Evolutionary conservation across 164 flowering plant genomes (phyloP), one percentile per base, ranked within the genome.

Genomic region (Pachysandra terminalis): DNA sequence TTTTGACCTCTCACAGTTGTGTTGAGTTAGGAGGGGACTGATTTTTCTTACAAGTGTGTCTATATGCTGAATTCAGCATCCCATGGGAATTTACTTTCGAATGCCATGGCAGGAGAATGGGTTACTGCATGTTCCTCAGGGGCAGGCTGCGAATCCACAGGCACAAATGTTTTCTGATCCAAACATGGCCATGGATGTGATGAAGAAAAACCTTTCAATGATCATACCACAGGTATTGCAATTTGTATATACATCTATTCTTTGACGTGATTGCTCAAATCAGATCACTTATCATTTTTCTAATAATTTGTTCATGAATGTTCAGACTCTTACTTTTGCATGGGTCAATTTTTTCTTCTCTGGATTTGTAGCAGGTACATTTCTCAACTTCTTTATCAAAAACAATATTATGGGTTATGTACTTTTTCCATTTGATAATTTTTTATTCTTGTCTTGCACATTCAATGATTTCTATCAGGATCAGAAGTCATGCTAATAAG

Each of bases 181-280:
- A n/a, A 95, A 95, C 74, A 92, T 95, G 98, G 98, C 98, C 26
- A 89, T 92, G 97, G 98, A 95, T 74, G 92, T 95, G 98, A 95
- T 95, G 98, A 95, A 95, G 87, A 95, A 95, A 75, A 95, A 95
- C 73, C 90, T 95, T 45, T 95, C 98, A 7, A 95, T 95, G 98
- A 92, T 95, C 45, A 87, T 95, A 61, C 98, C 98, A 16, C 98
- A 94, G 97, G 97, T 91, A 70, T 61, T 59, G 40, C 54, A 12
- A 32, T 25, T 41, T 68, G 26, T 64, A n/a, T 63, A 14, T 45
- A 17, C 56, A 5, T 60, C 27, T 22, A 10, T 16, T 51, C 32
- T 63, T 52, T 55, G 25, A 25, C n/a, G 28, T n/a, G 28, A 52
- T 53, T 52, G 55, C 62, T 67, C 12, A 48, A 5, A 59, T 35